Conservation (phyloP, 345 rosid species). For the Fremontodendron californicum region DNA sequence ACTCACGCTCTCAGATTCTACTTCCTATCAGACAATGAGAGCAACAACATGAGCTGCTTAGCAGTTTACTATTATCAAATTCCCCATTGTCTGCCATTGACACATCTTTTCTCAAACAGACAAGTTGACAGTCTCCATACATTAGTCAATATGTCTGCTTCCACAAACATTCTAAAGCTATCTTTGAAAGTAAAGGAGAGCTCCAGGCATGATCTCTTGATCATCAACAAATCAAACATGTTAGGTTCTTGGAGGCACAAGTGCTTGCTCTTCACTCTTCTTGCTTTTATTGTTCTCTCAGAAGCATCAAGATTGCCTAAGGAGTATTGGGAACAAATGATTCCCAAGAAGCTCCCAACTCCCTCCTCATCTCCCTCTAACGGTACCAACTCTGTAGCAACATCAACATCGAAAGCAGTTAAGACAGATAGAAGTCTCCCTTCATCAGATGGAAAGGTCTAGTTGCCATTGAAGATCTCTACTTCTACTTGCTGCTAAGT, state of each 20-base stretch:
- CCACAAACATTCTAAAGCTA: slow-evolving; percentile 39
- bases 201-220: slow-evolving; percentile 25
- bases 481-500: not conserved
- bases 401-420: slow-evolving; percentile 37
- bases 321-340: slow-evolving; percentile 67
- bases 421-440: slow-evolving; percentile 31
- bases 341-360: slow-evolving; percentile 81
- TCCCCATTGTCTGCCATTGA: slow-evolving; percentile 68
- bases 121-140: slow-evolving; percentile 61
- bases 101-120: slow-evolving; percentile 59
- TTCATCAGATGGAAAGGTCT: slow-evolving; percentile 55
- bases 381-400: slow-evolving; percentile 66
- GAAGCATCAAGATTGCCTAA: slow-evolving; percentile 69
- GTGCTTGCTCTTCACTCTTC: slow-evolving; percentile 36
- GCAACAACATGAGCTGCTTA: slow-evolving; percentile 29
- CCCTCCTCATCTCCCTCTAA: slow-evolving; percentile 83
- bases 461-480: slow-evolving; percentile 21
- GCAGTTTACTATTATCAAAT: slow-evolving; percentile 40
- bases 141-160: slow-evolving; percentile 62
- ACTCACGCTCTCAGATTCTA: slow-evolving; percentile 4
- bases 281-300: slow-evolving; percentile 33
- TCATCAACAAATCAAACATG: slow-evolving; percentile 23
- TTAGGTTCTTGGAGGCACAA: slow-evolving; percentile 38
- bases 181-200: slow-evolving; percentile 22
- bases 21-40: slow-evolving; percentile 19